Base-by-base conservation (phyloP, 331 rosid genomes). In the Arachis monticola region DNA sequence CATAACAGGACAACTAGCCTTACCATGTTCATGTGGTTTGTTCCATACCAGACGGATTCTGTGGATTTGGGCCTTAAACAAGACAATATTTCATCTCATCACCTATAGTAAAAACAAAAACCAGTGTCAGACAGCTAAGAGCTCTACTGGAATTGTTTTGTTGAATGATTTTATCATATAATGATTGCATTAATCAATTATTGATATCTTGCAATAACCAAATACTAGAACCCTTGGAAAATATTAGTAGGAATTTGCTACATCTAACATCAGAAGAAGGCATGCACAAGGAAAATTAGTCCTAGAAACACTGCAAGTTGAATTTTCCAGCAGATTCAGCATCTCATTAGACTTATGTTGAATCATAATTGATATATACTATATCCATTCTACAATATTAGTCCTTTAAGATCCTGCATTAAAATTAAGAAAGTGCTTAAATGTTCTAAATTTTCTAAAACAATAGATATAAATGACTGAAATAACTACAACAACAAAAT, bases 21-120 rank as follows among this genome's bases (percentile, higher is more conserved):
- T 75, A 75, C 80, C 50, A 12, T 22, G 22, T 63, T 75, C 59
- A 44, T 56, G 66, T 75, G 84, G 74, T 38, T 80, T 74, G 76
- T 63, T 70, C 57, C 74, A 75, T 75, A 50, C 46, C 45, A 13
- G 46, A 58, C 22, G 60, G 51, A 73, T 73, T 60, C 1, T 63
- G 10, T 69, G 59, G 69, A 80, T 80, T 71, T 4, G 35, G 56
- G 17, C 58, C 59, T 75, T 69, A 12, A 80, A 70, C 65, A 64
- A 27, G 80, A 80, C 80, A 80, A 38, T 7, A 22, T 69, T 63
- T 38, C 67, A 75, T 52, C 58, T 75, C 64, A 27, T 69, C 73
- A 8, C 46, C 14, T 32, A 35, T 35, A 38, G 53, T 81, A 63
- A 60, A 47, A 74, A 60, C 55, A 74, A 64, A 50, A 27, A 10